Conservation (phyloP, 1,139 yeast genomes). For the Yamadazyma songkhlaensis region DNA sequence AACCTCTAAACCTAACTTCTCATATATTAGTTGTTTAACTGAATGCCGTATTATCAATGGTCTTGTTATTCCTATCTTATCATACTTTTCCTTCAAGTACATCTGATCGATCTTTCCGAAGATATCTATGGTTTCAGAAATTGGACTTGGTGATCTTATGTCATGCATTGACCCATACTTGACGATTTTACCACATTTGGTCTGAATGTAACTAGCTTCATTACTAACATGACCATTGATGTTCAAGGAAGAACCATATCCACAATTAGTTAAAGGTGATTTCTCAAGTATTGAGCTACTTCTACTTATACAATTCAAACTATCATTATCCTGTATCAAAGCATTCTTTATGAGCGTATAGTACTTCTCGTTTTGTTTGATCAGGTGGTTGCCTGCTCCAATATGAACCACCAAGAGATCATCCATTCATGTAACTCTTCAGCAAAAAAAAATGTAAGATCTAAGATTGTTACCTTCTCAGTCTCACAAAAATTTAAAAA, state of each 20-base stretch:
- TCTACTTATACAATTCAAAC: slow-evolving; percentile 8
- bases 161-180: slow-evolving; percentile 23
- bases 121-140: slow-evolving; percentile 18
- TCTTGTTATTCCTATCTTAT: slow-evolving; percentile 21
- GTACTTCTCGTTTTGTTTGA: slow-evolving; percentile 16
- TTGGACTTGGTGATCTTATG: slow-evolving; percentile 23
- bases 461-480: too few relatives aligned
- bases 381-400: slow-evolving; percentile 40
- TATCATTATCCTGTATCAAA: slow-evolving; percentile 11
- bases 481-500: not conserved
- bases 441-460: not conserved
- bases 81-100: slow-evolving; percentile 11
- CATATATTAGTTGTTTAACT: slow-evolving; percentile 8
- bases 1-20: slow-evolving; percentile 6
- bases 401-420: slow-evolving; percentile 27
- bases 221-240: slow-evolving; percentile 48
- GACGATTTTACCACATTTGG: slow-evolving; percentile 5
- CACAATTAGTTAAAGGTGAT: slow-evolving; percentile 52
- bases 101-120: slow-evolving; percentile 15
- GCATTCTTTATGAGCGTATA: slow-evolving; percentile 22
- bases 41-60: slow-evolving; percentile 22
- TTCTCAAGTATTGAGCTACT: slow-evolving; percentile 37
- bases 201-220: slow-evolving; percentile 41
- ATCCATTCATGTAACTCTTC: not conserved
- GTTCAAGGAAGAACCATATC: slow-evolving; percentile 53